A percentile compares a stretch with the other conserved stretches of the same genome.
Evolutionary conservation across 495 filamentous ascomycete genomes (phyloP).

Genomic region (Penicillium paxilli): DNA sequence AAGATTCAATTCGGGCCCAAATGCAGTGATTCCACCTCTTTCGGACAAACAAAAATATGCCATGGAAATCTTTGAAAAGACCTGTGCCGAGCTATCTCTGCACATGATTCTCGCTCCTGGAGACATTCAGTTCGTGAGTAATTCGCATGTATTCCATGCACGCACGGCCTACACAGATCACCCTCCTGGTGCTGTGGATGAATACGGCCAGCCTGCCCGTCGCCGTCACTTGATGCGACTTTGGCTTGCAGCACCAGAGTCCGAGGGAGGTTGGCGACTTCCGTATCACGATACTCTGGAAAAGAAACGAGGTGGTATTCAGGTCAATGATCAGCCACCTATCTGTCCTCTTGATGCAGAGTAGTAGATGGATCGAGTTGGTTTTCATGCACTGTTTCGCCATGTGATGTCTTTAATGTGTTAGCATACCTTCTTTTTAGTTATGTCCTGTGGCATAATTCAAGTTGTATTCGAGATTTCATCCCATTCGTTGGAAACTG

Average conservation of each 20-base stretch:
- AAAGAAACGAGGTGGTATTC: constrained; percentile 79
- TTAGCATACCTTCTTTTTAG: too few species aligned
- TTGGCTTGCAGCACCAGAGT: constrained; percentile 74
- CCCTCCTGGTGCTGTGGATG: constrained; percentile 39
- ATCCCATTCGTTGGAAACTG: too few species aligned
- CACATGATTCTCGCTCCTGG: constrained; percentile 74
- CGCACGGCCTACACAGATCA: constrained; percentile 65
- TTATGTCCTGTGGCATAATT: too few species aligned
- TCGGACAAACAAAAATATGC: constrained; percentile 61
- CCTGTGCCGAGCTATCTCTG: constrained; percentile 59
- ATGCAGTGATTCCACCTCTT: constrained; percentile 57
- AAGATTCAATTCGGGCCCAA: constrained; percentile 56
- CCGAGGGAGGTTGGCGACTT: constrained; percentile 77
- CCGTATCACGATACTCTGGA: constrained; percentile 71
- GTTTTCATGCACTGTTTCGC: too few species aligned
- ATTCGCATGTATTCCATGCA: constrained; percentile 65
- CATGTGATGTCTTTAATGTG: too few species aligned
- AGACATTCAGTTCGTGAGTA: constrained; percentile 71
- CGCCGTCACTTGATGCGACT: constrained; percentile 74
- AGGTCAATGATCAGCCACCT: constrained; percentile 71
- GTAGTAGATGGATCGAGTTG: too few species aligned
- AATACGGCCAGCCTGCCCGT: constrained; percentile 40
- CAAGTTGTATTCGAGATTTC: too few species aligned
- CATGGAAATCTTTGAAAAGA: constrained; percentile 59
- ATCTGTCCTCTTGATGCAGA: constrained; percentile 65